A percentile compares a stretch with the other conserved stretches of the same genome.
Evolutionary conservation across 139 green algal genomes (phyloP).

Genomic region (Chlamydomonas sphaeroides): DNA sequence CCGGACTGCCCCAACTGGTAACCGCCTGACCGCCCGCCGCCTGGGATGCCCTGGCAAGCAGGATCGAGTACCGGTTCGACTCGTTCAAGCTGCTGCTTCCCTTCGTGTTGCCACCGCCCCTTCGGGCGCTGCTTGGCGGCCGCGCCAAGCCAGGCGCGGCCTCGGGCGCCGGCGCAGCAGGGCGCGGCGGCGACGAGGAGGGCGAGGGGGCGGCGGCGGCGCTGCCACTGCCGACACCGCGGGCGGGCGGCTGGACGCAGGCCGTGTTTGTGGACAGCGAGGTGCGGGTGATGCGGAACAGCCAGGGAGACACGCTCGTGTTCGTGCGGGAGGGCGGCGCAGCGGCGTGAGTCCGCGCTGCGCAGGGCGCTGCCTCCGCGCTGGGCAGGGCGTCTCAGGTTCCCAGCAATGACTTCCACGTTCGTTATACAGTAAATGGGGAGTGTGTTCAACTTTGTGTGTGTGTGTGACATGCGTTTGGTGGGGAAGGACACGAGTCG

Average conservation of each 20-base stretch:
- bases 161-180: not conserved
- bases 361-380: too few species aligned
- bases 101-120: too few species aligned
- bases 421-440: too few species aligned
- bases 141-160: not conserved
- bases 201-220: not conserved
- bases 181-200: too few species aligned
- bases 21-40: too few species aligned
- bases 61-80: slow-evolving; percentile 9
- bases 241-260: slow-evolving; percentile 13
- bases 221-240: not conserved
- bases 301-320: slow-evolving; percentile 7
- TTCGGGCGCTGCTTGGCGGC: too few species aligned
- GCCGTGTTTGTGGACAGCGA: not conserved
- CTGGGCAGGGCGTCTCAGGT: too few species aligned
- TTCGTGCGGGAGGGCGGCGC: not conserved
- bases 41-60: not conserved
- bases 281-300: slow-evolving; percentile 19
- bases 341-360: too few species aligned
- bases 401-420: too few species aligned
- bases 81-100: not conserved
- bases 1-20: not conserved
- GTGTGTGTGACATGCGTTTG: too few species aligned
- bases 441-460: too few species aligned
- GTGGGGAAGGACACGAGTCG: too few species aligned